A percentile compares a stretch with the other conserved stretches of the same genome.
phyloP scores from a whole-genome alignment of 257 asterid genomes.

The Solanum corneliomulleri region DNA sequence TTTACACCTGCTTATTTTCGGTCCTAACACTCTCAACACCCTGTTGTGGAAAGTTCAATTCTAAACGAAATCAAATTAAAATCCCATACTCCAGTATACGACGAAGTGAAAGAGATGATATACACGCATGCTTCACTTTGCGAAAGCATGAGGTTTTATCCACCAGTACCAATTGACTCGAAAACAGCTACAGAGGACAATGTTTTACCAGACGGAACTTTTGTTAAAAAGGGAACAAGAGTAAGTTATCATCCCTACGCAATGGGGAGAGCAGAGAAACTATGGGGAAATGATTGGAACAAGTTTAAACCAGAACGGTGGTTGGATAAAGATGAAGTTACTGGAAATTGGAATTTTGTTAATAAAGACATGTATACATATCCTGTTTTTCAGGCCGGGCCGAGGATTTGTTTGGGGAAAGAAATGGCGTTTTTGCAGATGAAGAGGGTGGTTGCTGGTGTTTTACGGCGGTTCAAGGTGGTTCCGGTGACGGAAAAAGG shows the following conservation, averaged over 20 bases:
- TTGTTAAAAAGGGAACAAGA: background rate
- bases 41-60: background rate
- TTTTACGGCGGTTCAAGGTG: background rate
- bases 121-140: background rate
- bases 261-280: background rate
- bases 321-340: background rate
- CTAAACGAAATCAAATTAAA: background rate
- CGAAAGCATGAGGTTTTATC: background rate
- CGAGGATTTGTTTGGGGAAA: background rate
- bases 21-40: background rate
- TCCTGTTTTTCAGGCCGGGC: background rate
- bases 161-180: background rate
- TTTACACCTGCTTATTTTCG: too few relatives aligned
- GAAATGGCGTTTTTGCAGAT: background rate
- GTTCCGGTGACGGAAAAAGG: background rate
- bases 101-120: background rate
- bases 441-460: background rate
- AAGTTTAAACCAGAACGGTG: background rate
- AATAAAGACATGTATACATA: background rate
- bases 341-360: background rate
- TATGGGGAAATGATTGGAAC: background rate
- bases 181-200: background rate
- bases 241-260: background rate
- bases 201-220: background rate
- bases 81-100: background rate